phyloP scores from a whole-genome alignment of 1,284 basidiomycete species.

The Sporisorium iseilematis-ciliati region DNA sequence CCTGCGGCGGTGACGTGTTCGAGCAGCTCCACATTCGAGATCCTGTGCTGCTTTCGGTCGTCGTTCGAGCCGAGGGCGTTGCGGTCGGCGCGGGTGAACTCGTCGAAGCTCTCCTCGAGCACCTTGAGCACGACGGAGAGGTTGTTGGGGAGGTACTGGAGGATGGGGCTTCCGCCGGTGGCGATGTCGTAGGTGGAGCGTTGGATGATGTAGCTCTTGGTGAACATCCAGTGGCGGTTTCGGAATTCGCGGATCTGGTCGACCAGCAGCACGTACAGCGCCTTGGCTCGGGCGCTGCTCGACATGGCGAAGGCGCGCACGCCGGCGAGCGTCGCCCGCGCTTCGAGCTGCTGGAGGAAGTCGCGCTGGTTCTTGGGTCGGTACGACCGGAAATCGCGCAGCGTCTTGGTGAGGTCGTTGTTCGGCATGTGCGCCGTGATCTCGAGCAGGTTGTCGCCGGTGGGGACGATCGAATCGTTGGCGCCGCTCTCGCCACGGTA shows the following conservation, averaged over 20 bases:
- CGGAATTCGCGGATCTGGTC: slow-evolving; percentile 67
- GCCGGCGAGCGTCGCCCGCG: slow-evolving; percentile 45
- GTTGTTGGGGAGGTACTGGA: slow-evolving; percentile 66
- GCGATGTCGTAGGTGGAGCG: slow-evolving; percentile 60
- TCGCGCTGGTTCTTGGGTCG: slow-evolving; percentile 60
- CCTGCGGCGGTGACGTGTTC: slow-evolving; percentile 45
- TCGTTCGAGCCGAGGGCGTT: slow-evolving; percentile 18
- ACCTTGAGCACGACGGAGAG: slow-evolving; percentile 55
- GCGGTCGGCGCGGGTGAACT: slow-evolving; percentile 30
- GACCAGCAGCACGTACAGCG: slow-evolving; percentile 63
- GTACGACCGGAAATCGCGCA: slow-evolving; percentile 66
- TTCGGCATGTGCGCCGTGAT: slow-evolving; percentile 63
- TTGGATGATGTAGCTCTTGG: slow-evolving; percentile 65
- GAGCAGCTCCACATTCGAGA: slow-evolving; percentile 43
- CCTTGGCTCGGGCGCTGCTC: slow-evolving; percentile 37
- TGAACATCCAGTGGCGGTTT: slow-evolving; percentile 66
- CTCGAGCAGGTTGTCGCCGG: slow-evolving; percentile 65
- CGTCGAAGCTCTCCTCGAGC: slow-evolving; percentile 53
- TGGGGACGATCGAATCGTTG: slow-evolving; percentile 63
- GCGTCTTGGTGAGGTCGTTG: slow-evolving; percentile 63
- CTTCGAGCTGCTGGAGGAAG: slow-evolving; percentile 60
- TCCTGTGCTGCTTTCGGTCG: slow-evolving; percentile 15
- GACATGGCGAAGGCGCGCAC: slow-evolving; percentile 52
- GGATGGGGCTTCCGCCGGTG: slow-evolving; percentile 64
- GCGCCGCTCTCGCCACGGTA: slow-evolving; percentile 64